These are phyloP conservation scores for Scheffersomyces titani DNA, from an alignment of 1,139 yeast species.

Conservation along the genomic window DNA sequence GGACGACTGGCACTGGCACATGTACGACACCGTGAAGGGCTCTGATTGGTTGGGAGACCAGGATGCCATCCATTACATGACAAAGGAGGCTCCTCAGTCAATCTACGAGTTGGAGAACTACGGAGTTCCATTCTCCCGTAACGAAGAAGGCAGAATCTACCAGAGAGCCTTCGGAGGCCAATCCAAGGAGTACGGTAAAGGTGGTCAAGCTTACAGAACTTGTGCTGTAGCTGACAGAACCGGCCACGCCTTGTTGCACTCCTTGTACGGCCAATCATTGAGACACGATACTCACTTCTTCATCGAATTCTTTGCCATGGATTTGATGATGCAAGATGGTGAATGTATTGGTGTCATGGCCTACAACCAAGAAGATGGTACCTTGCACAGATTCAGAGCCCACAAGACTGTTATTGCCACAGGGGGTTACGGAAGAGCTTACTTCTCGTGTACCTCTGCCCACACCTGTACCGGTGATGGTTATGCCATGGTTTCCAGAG, in stretches of 20 bases:
- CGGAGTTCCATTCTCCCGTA: slow-evolving; percentile 98
- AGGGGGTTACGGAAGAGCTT: slow-evolving; percentile 98
- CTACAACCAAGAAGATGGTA: slow-evolving; percentile 98
- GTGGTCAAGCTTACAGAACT: slow-evolving; percentile 99
- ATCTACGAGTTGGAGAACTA: slow-evolving; percentile 96
- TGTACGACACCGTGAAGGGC: slow-evolving; percentile 99
- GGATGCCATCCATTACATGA: slow-evolving; percentile 99
- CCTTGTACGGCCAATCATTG: slow-evolving; percentile 94
- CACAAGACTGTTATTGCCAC: slow-evolving; percentile 97
- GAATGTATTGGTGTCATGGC: slow-evolving; percentile 97
- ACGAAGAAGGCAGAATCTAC: slow-evolving; percentile 94
- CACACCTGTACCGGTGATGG: slow-evolving; percentile 99
- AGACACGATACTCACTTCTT: slow-evolving; percentile 97
- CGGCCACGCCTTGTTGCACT: slow-evolving; percentile 95
- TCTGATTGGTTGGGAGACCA: slow-evolving; percentile 99
- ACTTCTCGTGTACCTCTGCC: slow-evolving; percentile 98
- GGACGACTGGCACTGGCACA: slow-evolving; percentile 99
- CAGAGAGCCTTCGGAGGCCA: slow-evolving; percentile 99
- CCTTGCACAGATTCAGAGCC: slow-evolving; percentile 95
- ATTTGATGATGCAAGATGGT: slow-evolving; percentile 92
- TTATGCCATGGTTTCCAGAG: slow-evolving; percentile 96
- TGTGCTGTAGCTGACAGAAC: slow-evolving; percentile 99
- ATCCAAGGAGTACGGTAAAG: slow-evolving; percentile 92
- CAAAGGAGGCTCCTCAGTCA: slow-evolving; percentile 95
- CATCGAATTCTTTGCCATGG: slow-evolving; percentile 96